Conservation (phyloP, 1,284 basidiomycete species). For the Clitocybe nebularis region DNA sequence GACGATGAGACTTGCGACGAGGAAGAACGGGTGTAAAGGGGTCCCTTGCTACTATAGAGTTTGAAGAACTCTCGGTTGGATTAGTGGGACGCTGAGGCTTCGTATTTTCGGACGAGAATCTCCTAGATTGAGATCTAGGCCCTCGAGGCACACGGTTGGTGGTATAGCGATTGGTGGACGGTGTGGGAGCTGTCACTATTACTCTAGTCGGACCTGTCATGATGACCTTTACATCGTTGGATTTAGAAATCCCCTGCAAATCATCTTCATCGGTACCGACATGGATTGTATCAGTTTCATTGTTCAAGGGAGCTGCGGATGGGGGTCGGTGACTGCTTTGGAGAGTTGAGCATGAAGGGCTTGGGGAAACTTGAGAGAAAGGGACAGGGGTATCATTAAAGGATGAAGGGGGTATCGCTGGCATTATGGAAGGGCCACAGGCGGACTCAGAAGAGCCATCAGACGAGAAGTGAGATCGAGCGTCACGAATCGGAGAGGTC, state of each 20-base stretch:
- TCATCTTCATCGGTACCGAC: no score
- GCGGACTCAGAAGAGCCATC: constrained; percentile 27
- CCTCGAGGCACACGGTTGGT: constrained; percentile 38
- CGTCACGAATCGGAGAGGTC: constrained; percentile 17
- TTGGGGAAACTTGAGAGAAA: constrained; percentile 14
- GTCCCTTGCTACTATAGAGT: constrained; percentile 15
- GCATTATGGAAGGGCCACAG: constrained; percentile 5
- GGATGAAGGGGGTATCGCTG: constrained; percentile 22
- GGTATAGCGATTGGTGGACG: constrained; percentile 27
- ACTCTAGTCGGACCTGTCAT: constrained; percentile 44
- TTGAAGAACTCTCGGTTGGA: constrained; percentile 24
- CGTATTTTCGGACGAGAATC: constrained; percentile 19
- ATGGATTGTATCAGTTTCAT: no score
- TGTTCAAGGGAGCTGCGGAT: neutral
- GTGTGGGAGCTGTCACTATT: constrained; percentile 47
- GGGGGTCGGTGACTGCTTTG: neutral
- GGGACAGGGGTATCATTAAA: constrained; percentile 22
- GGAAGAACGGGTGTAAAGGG: constrained; percentile 24
- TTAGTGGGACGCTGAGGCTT: constrained; percentile 25
- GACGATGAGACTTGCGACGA: constrained; percentile 21
- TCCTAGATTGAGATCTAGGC: constrained; percentile 31
- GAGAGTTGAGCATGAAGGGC: neutral
- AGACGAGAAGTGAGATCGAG: constrained; percentile 27
- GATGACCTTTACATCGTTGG: constrained; percentile 32
- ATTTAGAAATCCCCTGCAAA: no score